Evolutionary conservation across 192 early-diverging fungal species (phyloP), one percentile per base, ranked within the genome.

Genomic region (Diversispora eburnea): DNA sequence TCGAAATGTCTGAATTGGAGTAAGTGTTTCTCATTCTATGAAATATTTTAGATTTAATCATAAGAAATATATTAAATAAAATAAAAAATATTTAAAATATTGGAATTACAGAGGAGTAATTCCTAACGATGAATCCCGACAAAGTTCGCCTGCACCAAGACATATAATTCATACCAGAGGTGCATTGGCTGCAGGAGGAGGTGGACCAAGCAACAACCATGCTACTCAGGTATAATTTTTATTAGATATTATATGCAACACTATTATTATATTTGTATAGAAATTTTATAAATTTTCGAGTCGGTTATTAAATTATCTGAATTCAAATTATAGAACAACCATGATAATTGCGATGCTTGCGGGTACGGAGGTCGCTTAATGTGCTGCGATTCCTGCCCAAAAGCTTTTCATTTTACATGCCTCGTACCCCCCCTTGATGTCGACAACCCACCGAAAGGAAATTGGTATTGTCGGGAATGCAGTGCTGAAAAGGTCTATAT

Each of bases 351-450:
- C 33, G 77, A 81, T 39, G 72, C 73, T 3, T 81, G 80, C 55
- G 20, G 58, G 39, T 73, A 71, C 13, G 42, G 76, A 25, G 80
- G 80, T 15, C 74, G 72, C 41, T 77, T 81, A 41, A 79, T 81
- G 52, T 81, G 80, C 22, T 81, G 80, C 55, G 80, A 81, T 56
- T 59, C 72, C 6, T 81, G 80, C 17, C 80, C 80, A 25, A 75
- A 70, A 13, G 77, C 80, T n/a, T 81, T 78, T 25, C 80, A 81
- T 58, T 81, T 81, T 68, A 74, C 75, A 46, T 81, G 80, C 62
- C 67, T 77, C 20, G 72, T 77, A 20, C 80, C 80, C 3, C 75
- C 77, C 13, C 43, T 81, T 19, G 77, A 78, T n/a, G 66, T 74
- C 12, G 19, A 62, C 8, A 48, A 68, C 42, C 70, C 78, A 5